These are phyloP conservation scores for Boletus tylopilopsis DNA, from an alignment of 768 basidiomycete genomes.

Conservation along the genomic window DNA sequence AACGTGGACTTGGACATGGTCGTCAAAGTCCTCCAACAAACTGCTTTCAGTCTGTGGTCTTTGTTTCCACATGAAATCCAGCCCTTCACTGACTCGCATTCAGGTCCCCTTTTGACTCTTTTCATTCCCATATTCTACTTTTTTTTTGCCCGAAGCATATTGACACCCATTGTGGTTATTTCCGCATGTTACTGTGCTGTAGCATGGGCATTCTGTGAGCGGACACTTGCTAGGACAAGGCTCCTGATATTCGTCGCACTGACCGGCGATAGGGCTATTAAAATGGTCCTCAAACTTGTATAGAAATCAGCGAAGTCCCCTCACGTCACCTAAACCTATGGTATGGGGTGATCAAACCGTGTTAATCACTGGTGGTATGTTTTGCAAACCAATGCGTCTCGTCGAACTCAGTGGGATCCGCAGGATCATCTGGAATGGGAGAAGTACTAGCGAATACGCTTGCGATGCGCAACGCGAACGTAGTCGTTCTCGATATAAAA, in stretches of 20 bases:
- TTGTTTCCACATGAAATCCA: background rate
- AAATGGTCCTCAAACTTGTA: slow-evolving; percentile 72
- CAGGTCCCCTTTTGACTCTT: slow-evolving; percentile 82
- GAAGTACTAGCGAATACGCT: slow-evolving; percentile 85
- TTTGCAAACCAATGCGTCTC: background rate
- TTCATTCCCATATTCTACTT: slow-evolving; percentile 77
- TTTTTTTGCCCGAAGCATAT: slow-evolving; percentile 59
- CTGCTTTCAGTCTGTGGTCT: slow-evolving; percentile 66
- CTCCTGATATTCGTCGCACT: background rate
- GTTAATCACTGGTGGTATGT: slow-evolving; percentile 83
- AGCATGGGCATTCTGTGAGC: slow-evolving; percentile 68
- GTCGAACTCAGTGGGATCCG: background rate
- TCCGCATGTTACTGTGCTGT: slow-evolving; percentile 54
- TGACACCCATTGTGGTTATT: slow-evolving; percentile 48
- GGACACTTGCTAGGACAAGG: background rate
- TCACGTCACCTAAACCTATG: slow-evolving; percentile 56
- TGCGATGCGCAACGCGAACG: slow-evolving; percentile 74
- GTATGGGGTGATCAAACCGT: slow-evolving; percentile 91
- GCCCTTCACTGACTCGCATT: slow-evolving; percentile 2
- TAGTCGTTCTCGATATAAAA: slow-evolving; percentile 83
- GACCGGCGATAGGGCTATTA: slow-evolving; percentile 49
- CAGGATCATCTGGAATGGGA: slow-evolving; percentile 88
- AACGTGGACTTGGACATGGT: slow-evolving; percentile 72
- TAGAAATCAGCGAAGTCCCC: slow-evolving; percentile 65
- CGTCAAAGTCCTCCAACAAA: slow-evolving; percentile 74